These are phyloP conservation scores for Aureobasidium pullulans DNA, from an alignment of 2,329 filamentous ascomycete species.

Conservation along the genomic window DNA sequence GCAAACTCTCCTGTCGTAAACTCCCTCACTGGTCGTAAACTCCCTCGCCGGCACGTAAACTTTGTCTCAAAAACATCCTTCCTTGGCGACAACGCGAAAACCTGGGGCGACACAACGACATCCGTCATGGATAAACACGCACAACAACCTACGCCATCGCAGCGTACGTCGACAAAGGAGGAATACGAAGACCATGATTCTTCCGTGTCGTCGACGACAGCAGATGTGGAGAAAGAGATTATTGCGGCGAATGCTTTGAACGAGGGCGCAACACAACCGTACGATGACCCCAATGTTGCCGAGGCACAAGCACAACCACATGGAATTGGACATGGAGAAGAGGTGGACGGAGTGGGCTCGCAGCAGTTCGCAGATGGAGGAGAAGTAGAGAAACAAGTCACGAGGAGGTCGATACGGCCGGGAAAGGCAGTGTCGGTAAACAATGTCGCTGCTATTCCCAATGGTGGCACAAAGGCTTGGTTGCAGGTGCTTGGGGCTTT, in stretches of 20 bases:
- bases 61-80: no score
- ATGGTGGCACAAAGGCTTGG: conserved; percentile 41
- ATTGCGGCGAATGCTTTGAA: conserved; percentile 2
- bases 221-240: conserved; percentile 4
- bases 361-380: conserved; percentile 2
- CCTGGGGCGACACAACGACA: neutral
- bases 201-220: neutral
- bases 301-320: neutral
- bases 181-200: neutral
- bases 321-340: conserved; percentile 15
- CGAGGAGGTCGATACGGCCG: conserved; percentile 17
- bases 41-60: no score
- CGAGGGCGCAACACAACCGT: neutral
- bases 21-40: no score
- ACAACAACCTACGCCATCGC: neutral
- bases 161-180: neutral
- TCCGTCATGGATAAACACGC: conserved; percentile 6
- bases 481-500: conserved; percentile 40
- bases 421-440: conserved; percentile 30
- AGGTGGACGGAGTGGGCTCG: neutral
- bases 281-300: neutral
- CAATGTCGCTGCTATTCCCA: conserved; percentile 36
- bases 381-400: conserved; percentile 1
- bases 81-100: neutral
- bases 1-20: no score